Evolutionary conservation across 345 rosid genomes (phyloP), one percentile per base, ranked within the genome.

Genomic region (Rhodamnia argentea): DNA sequence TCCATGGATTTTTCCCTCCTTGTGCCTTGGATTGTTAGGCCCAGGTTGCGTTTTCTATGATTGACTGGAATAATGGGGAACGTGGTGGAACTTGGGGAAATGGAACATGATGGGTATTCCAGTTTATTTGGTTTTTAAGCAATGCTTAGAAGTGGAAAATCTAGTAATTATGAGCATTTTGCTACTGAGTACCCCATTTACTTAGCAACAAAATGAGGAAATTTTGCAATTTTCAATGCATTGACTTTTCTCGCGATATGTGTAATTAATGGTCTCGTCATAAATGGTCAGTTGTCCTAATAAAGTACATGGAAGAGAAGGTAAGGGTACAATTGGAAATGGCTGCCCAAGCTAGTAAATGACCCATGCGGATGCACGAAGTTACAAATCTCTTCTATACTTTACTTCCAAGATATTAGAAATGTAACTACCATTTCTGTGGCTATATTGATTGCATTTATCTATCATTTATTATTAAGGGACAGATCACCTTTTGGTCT

Each of bases 31-130:
- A 70, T 70, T 3, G 22, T 40, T 70, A 70, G 13, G 47, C 24
- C 4, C 24, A 32, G 78, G 24, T 32, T 70, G 78, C 3, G 3
- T 70, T 70, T 70, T 44, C 78, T 70, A 32, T 3, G 13, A 70
- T 70, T 70, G 47, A 70, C 44, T 70, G 44, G 23, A 64, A 64
- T 32, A 32, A 64, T 32, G 20, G 78, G 76, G 44, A 32, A 64
- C 32, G 12, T 64, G 44, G 44, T 32, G 44, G 78, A 18, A 70
- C 78, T 70, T 18, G 78, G 78, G 78, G 24, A 70, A 70, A 70
- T 32, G 78, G 47, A 70, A 44, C 44, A n/a, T 12, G 53, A 57
- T 50, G 93, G 82, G 85, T 89, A 53, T 57, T 56, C 42, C 74
- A 70, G 83, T 58, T 42, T 7, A 42, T 62, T 84, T n/a, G 78